Percentiles rank a stretch among this genome's conserved stretches.
These are phyloP conservation scores for Penicillium crystallinum DNA, from an alignment of 495 filamentous ascomycete genomes.

Conservation along the genomic window DNA sequence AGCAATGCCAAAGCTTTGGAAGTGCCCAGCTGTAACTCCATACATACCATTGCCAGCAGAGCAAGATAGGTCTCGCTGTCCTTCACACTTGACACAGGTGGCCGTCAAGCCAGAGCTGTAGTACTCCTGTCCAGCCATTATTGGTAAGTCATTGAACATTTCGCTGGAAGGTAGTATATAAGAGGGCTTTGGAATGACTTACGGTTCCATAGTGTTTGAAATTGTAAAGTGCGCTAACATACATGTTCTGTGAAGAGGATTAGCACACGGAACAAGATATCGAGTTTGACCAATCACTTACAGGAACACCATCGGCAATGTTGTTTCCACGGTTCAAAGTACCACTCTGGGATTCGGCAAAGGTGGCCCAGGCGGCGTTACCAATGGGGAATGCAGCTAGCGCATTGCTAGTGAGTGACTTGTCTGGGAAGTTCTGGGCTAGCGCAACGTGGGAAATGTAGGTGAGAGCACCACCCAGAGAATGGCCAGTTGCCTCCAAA, in stretches of 20 bases:
- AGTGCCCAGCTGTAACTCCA: constrained; percentile 26
- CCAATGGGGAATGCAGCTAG: constrained; percentile 35
- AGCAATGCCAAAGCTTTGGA: constrained; percentile 26
- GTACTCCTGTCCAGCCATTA: constrained; percentile 19
- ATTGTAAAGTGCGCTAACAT: constrained; percentile 19
- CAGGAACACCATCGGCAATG: constrained; percentile 26
- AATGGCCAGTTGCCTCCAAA: constrained; percentile 31
- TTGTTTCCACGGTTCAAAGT: constrained; percentile 31
- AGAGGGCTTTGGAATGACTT: not conserved
- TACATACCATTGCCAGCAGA: constrained; percentile 30
- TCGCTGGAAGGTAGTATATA: not conserved
- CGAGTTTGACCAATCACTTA: constrained; percentile 3
- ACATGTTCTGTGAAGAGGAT: constrained; percentile 27
- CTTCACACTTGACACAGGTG: constrained; percentile 18
- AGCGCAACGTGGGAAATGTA: constrained; percentile 33
- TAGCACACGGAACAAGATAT: constrained; percentile 1
- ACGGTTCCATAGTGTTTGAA: constrained; percentile 31
- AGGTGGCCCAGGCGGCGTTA: constrained; percentile 27
- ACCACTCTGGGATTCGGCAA: constrained; percentile 22
- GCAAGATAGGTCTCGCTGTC: constrained; percentile 27
- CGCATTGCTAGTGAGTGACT: constrained; percentile 27
- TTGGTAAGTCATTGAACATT: constrained; percentile 1
- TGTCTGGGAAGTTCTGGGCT: constrained; percentile 28
- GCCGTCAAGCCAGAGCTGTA: constrained; percentile 25
- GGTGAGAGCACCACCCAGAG: constrained; percentile 30